Percentiles rank a stretch among this genome's conserved stretches.
These are phyloP conservation scores for Roridomyces roridus DNA, from an alignment of 768 basidiomycete species.

Conservation along the genomic window DNA sequence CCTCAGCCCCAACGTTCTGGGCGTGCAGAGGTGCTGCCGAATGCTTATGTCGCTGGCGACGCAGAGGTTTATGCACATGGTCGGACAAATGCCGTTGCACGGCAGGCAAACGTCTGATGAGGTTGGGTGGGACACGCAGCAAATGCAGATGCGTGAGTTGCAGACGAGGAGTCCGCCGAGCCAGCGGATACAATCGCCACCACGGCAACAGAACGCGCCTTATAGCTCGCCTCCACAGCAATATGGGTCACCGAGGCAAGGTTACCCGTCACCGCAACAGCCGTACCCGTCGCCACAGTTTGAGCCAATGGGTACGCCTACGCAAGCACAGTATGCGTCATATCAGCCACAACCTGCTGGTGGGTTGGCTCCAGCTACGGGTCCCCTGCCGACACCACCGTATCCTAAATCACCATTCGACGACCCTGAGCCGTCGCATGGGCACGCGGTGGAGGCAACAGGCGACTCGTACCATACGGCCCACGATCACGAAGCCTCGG, in stretches of 20 bases:
- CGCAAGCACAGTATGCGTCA: constrained; percentile 24
- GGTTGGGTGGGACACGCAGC: constrained; percentile 38
- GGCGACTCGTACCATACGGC: constrained; percentile 25
- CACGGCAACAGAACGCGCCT: background rate
- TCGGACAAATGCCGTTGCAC: background rate
- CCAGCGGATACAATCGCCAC: background rate
- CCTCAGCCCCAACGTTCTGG: constrained; percentile 50
- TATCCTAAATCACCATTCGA: constrained; percentile 16
- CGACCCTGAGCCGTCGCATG: background rate
- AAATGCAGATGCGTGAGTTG: constrained; percentile 20
- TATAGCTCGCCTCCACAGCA: constrained; percentile 3
- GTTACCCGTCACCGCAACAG: background rate
- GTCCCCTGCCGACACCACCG: background rate
- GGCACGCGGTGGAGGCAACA: constrained; percentile 21
- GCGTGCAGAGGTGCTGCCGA: constrained; percentile 5
- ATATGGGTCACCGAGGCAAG: background rate
- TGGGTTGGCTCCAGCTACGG: background rate
- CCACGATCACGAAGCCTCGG: constrained; percentile 9
- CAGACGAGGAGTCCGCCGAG: background rate
- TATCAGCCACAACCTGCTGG: background rate
- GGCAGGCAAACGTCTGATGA: constrained; percentile 36
- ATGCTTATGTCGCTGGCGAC: constrained; percentile 17
- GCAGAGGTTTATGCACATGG: constrained; percentile 22
- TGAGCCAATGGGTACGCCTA: constrained; percentile 9
- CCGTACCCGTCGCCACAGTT: background rate